Base-by-base conservation (phyloP, 169 alveolate species). In the Plasmodium blacklocki region DNA sequence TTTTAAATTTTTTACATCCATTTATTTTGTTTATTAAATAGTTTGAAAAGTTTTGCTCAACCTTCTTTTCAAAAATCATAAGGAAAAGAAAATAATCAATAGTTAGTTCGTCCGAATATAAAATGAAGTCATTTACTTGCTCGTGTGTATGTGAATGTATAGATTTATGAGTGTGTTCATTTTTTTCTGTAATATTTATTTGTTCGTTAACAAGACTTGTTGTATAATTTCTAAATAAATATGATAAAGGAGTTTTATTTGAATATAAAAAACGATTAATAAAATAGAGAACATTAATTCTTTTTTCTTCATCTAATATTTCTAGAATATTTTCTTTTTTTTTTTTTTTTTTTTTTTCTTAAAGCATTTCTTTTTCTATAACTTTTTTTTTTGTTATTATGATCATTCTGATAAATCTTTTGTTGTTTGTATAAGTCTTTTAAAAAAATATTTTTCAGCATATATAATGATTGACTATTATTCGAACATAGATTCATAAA, bases 21-120 rank as follows among this genome's bases (percentile, higher is more conserved):
- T 83, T 49, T 54, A 83, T 70, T 47, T 70, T 68, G 5, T 18
- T 43, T 15, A 83, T 15, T 18, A 83, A 52, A 52, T 39, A 83
- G 32, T 83, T 83, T 21, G 58, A 73, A 70, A 83, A 83, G 2
- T 32, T 63, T 14, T 50, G 5, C 15, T 83, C 91, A 0, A 83
- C 56, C 56, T 83, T 83, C 23, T 83, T 83, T 83, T 83, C 91
- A 63, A 83, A 83, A 50, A 83, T 15, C 91, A 83, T 83, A 43
- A 83, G 39, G 23, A 83, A 83, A 6, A 83, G 43, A 15, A 83
- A 73, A 62, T 83, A 83, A 70, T 83, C 91, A 18, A 83, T 49
- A 5, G 85, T 83, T 47, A 67, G n/a, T 29, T 83, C 91, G 73
- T 83, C 91, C 11, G 45, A 70, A 29, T 45, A 29, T 11, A 29